These are phyloP conservation scores for Posidonia oceanica DNA, from an alignment of 116 monocot species.

Conservation along the genomic window DNA sequence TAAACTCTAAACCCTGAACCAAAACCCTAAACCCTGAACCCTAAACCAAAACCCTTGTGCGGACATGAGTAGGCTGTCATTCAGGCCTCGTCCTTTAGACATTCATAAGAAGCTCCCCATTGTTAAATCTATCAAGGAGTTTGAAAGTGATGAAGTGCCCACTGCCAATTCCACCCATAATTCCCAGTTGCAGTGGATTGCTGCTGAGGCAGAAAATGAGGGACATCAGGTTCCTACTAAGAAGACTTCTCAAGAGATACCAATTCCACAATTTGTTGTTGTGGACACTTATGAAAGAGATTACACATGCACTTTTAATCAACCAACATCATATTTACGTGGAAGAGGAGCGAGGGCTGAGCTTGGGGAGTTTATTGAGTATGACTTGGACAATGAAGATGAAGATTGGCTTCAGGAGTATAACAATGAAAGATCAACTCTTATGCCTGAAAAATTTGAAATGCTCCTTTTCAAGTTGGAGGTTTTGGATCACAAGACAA, in stretches of 20 bases:
- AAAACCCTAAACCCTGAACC: no score
- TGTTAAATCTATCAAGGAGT: slow-evolving; percentile 82
- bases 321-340: slow-evolving; percentile 55
- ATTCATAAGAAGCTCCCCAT: slow-evolving; percentile 96
- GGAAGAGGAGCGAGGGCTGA: slow-evolving; percentile 84
- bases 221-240: slow-evolving; percentile 26
- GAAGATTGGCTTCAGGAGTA: slow-evolving; percentile 89
- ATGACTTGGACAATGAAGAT: slow-evolving; percentile 96
- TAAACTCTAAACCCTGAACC: no score
- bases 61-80: slow-evolving; percentile 93
- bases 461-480: slow-evolving; percentile 74
- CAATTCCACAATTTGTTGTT: slow-evolving; percentile 46
- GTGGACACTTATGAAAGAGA: slow-evolving; percentile 73
- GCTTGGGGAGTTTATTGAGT: slow-evolving; percentile 91
- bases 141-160: slow-evolving; percentile 75
- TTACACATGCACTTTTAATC: slow-evolving; percentile 48
- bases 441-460: slow-evolving; percentile 82
- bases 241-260: slow-evolving; percentile 45
- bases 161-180: slow-evolving; percentile 39
- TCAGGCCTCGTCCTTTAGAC: slow-evolving; percentile 97
- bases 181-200: slow-evolving; percentile 43
- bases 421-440: slow-evolving; percentile 71
- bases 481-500: slow-evolving; percentile 82
- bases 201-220: slow-evolving; percentile 57
- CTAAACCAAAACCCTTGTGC: no score